Conservation (phyloP, 495 filamentous ascomycete species). For the Neurospora sp. region DNA sequence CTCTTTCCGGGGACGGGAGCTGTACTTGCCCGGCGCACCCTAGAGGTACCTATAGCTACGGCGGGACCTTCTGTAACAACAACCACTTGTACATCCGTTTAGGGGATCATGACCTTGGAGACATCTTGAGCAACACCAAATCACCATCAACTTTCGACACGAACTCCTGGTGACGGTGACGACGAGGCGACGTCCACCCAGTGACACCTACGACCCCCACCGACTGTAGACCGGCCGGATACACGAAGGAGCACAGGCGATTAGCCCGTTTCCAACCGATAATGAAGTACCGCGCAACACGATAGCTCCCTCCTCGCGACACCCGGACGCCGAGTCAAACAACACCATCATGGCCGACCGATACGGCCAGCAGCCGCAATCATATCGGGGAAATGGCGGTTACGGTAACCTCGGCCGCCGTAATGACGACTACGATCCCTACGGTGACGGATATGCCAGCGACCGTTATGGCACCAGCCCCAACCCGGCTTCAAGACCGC, state of each 20-base stretch:
- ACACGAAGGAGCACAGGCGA: neutral
- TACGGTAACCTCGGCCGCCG: constrained; percentile 20
- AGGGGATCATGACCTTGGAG: neutral
- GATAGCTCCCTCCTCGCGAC: constrained; percentile 9
- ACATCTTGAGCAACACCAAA: neutral
- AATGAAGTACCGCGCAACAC: constrained; percentile 13
- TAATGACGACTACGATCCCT: constrained; percentile 37
- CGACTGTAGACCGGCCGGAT: neutral
- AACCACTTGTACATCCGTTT: neutral
- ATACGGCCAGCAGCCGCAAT: constrained; percentile 19
- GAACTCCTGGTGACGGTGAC: neutral
- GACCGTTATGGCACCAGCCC: constrained; percentile 20
- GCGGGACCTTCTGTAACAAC: neutral
- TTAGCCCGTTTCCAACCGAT: neutral
- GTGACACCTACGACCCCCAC: neutral
- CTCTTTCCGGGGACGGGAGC: neutral
- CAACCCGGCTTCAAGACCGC: constrained; percentile 7
- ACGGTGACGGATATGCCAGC: constrained; percentile 34
- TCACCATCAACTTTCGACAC: neutral
- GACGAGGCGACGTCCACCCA: neutral
- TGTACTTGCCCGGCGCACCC: neutral
- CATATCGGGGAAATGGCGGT: constrained; percentile 28
- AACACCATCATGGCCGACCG: constrained; percentile 29
- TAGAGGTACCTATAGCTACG: neutral
- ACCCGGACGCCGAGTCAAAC: neutral